Percentiles rank a stretch among this genome's conserved stretches.
Conservation (phyloP, 2,329 filamentous ascomycete species). For the Phaeosphaeria sp. region DNA sequence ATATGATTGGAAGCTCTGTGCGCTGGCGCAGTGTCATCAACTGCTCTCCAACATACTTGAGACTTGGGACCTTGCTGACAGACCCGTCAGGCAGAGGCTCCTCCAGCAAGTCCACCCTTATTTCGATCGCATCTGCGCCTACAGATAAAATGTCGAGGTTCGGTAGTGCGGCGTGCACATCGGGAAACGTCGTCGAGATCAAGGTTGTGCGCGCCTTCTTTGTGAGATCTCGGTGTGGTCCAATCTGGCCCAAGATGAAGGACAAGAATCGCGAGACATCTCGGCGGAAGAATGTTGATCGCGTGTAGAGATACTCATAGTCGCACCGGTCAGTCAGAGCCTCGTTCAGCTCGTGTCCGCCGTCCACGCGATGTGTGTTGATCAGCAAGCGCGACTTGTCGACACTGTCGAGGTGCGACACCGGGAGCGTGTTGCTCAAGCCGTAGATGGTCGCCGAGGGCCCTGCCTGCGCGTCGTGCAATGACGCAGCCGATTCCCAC, state of each 20-base stretch:
- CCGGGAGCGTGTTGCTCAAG: conserved; percentile 64
- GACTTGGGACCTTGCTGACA: conserved; percentile 72
- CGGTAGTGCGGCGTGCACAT: conserved; percentile 80
- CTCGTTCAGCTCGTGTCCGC: conserved; percentile 66
- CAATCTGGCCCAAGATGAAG: conserved; percentile 79
- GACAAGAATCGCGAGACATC: conserved; percentile 81
- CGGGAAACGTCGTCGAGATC: conserved; percentile 87
- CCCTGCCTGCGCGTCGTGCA: conserved; percentile 61
- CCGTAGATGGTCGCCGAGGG: conserved; percentile 73
- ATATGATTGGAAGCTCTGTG: conserved; percentile 88
- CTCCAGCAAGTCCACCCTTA: conserved; percentile 80
- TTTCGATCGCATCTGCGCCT: conserved; percentile 83
- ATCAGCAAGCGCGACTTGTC: conserved; percentile 69
- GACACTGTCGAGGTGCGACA: conserved; percentile 63
- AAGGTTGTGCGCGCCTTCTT: conserved; percentile 81
- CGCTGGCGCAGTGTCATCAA: conserved; percentile 83
- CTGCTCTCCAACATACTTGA: conserved; percentile 86
- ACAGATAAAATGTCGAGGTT: conserved; percentile 89
- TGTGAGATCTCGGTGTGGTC: conserved; percentile 77
- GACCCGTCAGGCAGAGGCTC: conserved; percentile 67
- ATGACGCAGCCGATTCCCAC: conserved; percentile 64
- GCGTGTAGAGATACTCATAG: conserved; percentile 86
- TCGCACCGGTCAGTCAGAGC: conserved; percentile 73
- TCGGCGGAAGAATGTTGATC: conserved; percentile 72
- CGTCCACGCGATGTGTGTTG: conserved; percentile 77